Percentiles rank a stretch among this genome's conserved stretches.
These are phyloP conservation scores for Pseudohyphozyma bogoriensis DNA, from an alignment of 768 basidiomycete species.

Conservation along the genomic window DNA sequence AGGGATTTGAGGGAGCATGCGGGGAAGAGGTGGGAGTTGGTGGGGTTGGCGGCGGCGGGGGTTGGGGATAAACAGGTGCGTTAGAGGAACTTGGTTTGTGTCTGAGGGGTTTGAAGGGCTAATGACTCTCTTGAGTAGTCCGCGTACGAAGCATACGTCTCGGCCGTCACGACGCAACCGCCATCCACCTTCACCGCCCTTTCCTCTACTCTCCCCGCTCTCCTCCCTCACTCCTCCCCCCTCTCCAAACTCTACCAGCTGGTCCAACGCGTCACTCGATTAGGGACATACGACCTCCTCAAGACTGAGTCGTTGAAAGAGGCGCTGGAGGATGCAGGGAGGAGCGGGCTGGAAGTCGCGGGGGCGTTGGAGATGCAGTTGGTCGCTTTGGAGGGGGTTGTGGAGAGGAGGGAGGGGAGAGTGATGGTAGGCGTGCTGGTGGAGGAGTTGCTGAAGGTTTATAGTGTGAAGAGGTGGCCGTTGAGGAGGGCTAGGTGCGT, in stretches of 20 bases:
- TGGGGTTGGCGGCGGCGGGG: conserved; percentile 67
- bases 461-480: conserved; percentile 45
- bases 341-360: not conserved
- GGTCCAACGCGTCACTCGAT: conserved; percentile 18
- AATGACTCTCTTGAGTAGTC: too few species aligned
- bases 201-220: not conserved
- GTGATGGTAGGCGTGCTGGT: conserved; percentile 39
- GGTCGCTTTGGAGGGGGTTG: conserved; percentile 17
- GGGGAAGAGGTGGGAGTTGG: conserved; percentile 65
- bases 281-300: conserved; percentile 30
- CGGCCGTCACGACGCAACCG: conserved; percentile 8
- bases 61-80: conserved; percentile 63
- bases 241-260: conserved; percentile 1
- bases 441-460: conserved; percentile 47
- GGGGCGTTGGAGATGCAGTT: conserved; percentile 33
- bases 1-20: conserved; percentile 43
- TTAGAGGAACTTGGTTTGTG: too few species aligned
- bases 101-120: too few species aligned
- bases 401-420: conserved; percentile 27
- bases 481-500: conserved; percentile 46
- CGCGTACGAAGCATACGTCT: conserved; percentile 24
- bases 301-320: too few species aligned
- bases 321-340: not conserved
- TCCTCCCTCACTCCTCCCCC: too few species aligned
- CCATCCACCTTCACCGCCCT: not conserved